phyloP scores from a whole-genome alignment of 345 rosid species.

The Salix brachista region DNA sequence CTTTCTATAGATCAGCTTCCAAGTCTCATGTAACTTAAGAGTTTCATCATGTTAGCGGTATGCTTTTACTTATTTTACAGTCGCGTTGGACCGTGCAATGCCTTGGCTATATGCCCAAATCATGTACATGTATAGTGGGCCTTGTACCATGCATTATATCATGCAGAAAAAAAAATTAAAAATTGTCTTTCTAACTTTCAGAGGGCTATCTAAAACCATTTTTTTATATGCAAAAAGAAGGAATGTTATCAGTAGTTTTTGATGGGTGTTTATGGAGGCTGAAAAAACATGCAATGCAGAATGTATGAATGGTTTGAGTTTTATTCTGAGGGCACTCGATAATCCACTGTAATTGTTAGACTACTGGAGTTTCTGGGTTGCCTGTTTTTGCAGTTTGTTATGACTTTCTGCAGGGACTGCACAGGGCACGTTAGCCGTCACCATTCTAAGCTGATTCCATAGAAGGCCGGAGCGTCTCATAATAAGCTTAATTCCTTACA shows the following conservation, averaged over 20 bases:
- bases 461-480: neutral
- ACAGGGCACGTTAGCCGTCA: neutral
- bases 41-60: slow-evolving; percentile 30
- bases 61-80: slow-evolving; percentile 19
- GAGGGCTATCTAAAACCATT: slow-evolving; percentile 10
- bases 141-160: slow-evolving; percentile 39
- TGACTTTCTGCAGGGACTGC: slow-evolving; percentile 32
- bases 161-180: slow-evolving; percentile 19
- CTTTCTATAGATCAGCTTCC: slow-evolving; percentile 29
- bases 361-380: slow-evolving; percentile 3
- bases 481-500: neutral
- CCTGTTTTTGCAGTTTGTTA: slow-evolving; percentile 10
- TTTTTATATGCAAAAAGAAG: neutral
- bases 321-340: neutral
- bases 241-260: neutral
- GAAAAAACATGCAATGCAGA: neutral
- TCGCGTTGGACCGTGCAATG: slow-evolving; percentile 25
- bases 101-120: slow-evolving; percentile 24
- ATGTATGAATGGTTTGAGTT: neutral
- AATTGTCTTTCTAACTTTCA: slow-evolving; percentile 15
- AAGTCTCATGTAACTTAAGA: slow-evolving; percentile 37
- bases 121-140: slow-evolving; percentile 52
- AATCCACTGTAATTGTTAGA: neutral
- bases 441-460: slow-evolving; percentile 2
- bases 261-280: neutral